Base-by-base conservation (phyloP, 352 stramenopile species). In the Phytophthora pluvialis region DNA sequence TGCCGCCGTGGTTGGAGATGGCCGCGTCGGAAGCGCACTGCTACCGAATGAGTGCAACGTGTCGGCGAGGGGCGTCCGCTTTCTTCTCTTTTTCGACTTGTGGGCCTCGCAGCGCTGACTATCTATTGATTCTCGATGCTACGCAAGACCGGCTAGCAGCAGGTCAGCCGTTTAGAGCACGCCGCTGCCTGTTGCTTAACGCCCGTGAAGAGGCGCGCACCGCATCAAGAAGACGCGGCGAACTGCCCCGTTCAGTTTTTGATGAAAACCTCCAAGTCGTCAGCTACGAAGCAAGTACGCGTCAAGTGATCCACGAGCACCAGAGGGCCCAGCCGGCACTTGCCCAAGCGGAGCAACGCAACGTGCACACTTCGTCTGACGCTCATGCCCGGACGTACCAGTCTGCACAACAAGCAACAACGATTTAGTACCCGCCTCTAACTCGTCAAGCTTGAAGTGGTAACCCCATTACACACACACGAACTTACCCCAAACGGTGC, bases 361-460 rank as follows among this genome's bases (percentile, higher is more conserved):
- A 88, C 48, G 49, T 83, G 82, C 43, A 90, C 59, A 53, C 80
- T 91, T 67, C 83, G 82, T 59, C 77, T 75, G 48, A 89, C 73
- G 21, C 72, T 88, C 64, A 83, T 83, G 18, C 79, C 75, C 6
- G 78, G 73, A 15, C 66, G 58, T 21, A 88, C 44, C 15, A 83
- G 32, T 43, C 75, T 85, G 42, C 25, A 68, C 32, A 49, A 50
- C 50, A 61, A 49, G 10, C 32, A 40, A 47, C 6, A 33, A 55
- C 11, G 29, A 38, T 25, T 62, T 55, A 59, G 51, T 60, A 25
- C 18, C 21, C 21, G 21, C 21, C 26, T 16, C 26, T 46, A 25
- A 49, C 40, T 50, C 25, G 35, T 57, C 16, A 60, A 6, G 6
- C 25, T 59, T 42, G 5, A 50, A 46, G 13, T 55, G 43, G 42